Conservation (phyloP, 257 asterid genomes). For the Phtheirospermum japonicum region DNA sequence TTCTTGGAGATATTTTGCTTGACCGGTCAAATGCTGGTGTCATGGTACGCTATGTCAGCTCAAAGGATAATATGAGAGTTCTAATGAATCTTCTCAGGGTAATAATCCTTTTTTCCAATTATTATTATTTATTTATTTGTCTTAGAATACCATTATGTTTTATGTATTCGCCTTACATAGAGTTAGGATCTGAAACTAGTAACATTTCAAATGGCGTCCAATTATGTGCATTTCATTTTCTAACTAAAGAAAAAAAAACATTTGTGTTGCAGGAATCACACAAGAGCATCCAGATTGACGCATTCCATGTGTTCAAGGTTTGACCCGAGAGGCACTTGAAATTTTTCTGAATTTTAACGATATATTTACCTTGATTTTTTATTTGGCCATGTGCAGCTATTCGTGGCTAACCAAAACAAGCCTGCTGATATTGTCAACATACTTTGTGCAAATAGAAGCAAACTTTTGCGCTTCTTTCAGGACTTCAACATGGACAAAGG, state of each 20-base stretch:
- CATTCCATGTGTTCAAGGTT: conserved; percentile 96
- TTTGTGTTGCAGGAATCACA: conserved; percentile 67
- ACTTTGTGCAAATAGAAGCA: conserved; percentile 65
- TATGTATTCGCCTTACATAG: not conserved
- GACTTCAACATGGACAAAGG: conserved; percentile 69
- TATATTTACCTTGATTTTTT: not conserved
- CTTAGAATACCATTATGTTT: not conserved
- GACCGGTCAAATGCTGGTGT: conserved; percentile 74
- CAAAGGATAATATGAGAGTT: conserved; percentile 64
- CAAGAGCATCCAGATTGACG: conserved; percentile 77
- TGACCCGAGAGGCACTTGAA: conserved; percentile 11
- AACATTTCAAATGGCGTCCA: not conserved
- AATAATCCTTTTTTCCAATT: conserved; percentile 10
- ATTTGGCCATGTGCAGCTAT: conserved; percentile 50
- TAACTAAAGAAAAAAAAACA: not conserved
- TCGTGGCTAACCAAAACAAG: conserved; percentile 85
- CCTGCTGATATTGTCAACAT: conserved; percentile 66
- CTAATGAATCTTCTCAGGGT: conserved; percentile 93
- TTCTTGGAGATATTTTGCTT: conserved; percentile 84
- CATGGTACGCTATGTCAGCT: conserved; percentile 84
- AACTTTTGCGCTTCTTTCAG: conserved; percentile 63
- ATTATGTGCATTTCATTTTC: not conserved
- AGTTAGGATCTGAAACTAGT: not conserved
- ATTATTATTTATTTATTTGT: too few relatives aligned
- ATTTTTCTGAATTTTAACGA: not conserved